phyloP scores from a whole-genome alignment of 75 land plant species.

The Chamaecyparis obtusa region DNA sequence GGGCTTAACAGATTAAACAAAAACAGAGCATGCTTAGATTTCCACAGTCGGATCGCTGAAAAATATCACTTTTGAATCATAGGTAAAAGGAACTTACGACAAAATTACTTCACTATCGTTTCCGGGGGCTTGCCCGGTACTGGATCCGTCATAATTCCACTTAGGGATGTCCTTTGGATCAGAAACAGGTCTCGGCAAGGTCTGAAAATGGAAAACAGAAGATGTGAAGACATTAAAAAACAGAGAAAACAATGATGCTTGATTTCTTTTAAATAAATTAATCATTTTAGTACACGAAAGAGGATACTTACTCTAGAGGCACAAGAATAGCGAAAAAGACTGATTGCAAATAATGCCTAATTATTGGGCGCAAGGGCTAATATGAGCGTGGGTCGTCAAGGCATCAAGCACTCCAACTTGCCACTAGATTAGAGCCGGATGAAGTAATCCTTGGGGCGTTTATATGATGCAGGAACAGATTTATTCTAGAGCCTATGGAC shows the following conservation, averaged over 20 bases:
- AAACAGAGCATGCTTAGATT: background rate
- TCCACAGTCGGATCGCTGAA: background rate
- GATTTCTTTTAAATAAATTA: background rate
- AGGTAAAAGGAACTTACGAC: slow-evolving; percentile 33
- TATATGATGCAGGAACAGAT: too few relatives aligned
- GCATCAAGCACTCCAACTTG: too few relatives aligned
- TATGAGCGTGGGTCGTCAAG: too few relatives aligned
- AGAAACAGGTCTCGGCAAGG: slow-evolving; percentile 60
- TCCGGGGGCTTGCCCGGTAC: slow-evolving; percentile 94
- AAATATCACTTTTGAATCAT: background rate
- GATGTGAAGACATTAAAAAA: background rate
- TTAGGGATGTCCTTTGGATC: slow-evolving; percentile 71
- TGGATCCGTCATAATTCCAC: slow-evolving; percentile 95
- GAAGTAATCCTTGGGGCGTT: too few relatives aligned
- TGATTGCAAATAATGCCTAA: too few relatives aligned
- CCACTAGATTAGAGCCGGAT: too few relatives aligned
- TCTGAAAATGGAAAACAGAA: slow-evolving; percentile 25
- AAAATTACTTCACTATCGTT: slow-evolving; percentile 91
- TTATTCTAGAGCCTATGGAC: too few relatives aligned
- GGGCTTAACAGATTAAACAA: slow-evolving; percentile 39
- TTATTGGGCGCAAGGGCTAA: too few relatives aligned
- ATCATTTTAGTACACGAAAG: too few relatives aligned
- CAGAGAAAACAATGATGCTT: background rate
- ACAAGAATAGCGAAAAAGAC: too few relatives aligned
- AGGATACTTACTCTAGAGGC: too few relatives aligned